phyloP scores from a whole-genome alignment of 2,329 filamentous ascomycete genomes.

The Paecilomyces fulvus region DNA sequence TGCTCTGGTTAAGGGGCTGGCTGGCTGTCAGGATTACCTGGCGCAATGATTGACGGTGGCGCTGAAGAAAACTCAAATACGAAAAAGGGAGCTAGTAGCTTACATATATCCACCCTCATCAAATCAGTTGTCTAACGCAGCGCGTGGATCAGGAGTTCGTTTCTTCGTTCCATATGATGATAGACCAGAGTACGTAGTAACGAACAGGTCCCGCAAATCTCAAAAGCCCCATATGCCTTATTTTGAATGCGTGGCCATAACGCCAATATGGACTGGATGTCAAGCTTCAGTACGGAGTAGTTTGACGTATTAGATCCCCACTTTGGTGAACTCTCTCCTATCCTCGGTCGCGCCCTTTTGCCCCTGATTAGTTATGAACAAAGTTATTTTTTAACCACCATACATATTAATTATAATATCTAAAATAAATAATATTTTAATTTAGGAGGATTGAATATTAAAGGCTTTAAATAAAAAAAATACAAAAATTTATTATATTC shows the following conservation, averaged over 20 bases:
- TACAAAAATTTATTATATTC: too few species aligned
- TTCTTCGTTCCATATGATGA: not conserved
- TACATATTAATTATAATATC: too few species aligned
- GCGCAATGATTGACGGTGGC: not conserved
- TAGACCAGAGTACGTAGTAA: not conserved
- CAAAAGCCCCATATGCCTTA: not conserved
- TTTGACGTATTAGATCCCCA: too few species aligned
- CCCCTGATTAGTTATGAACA: too few species aligned
- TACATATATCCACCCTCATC: too few species aligned
- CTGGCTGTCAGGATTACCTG: not conserved
- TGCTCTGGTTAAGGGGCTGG: not conserved
- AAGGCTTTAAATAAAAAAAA: too few species aligned
- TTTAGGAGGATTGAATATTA: too few species aligned
- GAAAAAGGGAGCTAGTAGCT: not conserved
- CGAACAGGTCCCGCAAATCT: not conserved
- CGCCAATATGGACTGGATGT: not conserved
- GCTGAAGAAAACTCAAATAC: not conserved
- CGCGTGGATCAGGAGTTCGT: not conserved
- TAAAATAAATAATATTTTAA: too few species aligned
- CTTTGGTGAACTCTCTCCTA: too few species aligned
- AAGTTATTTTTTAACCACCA: too few species aligned
- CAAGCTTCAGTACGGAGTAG: not conserved
- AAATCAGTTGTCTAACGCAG: not conserved
- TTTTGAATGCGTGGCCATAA: not conserved
- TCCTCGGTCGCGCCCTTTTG: too few species aligned